Evolutionary conservation across 345 rosid species (phyloP), one percentile per base, ranked within the genome.

Genomic region (Populus pruinosa): DNA sequence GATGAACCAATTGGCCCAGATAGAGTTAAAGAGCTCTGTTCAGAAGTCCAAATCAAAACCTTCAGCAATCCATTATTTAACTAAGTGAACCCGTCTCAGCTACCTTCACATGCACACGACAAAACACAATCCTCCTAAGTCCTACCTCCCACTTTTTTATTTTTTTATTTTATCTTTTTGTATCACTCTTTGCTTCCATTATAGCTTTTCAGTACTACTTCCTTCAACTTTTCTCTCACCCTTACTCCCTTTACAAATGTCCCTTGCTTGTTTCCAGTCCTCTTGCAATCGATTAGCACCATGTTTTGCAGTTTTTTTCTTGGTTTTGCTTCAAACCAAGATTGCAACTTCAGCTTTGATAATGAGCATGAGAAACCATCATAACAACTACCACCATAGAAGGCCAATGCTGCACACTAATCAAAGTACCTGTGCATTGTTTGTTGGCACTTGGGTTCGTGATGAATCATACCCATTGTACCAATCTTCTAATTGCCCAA

Each of bases 401-500:
- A 73, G 75, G 33, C 97, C 95, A 23, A 76, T 86, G 81, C 74
- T 89, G 35, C 91, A 82, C 69, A 85, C 86, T 62, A 93, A 93
- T 85, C 90, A 79, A 9, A 87, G 85, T 74, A 75, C 79, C 3
- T 92, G 97, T 33, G 85, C 89, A 44, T 68, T 92, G 80, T 92
- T 89, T 75, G 66, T 73, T 1, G 97, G 97, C 20, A 76, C 83
- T 62, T 94, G 98, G 98, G 90, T 94, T 29, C 83, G 86, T 5
- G 97, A 92, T 73, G 93, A 89, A 41, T 61, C 88, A 8, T 92
- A 91, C 80, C 99, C 99, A 0, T 73, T 89, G 75, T 95, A 95
- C 87, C 70, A 84, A 23, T 84, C 86, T 27, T 67, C 87, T 47
- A 70, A 85, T 31, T 87, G 89, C 77, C 91, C 64, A 59, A 1